phyloP scores from a whole-genome alignment of 2,329 filamentous ascomycete genomes.

The Colletotrichum eleusines region DNA sequence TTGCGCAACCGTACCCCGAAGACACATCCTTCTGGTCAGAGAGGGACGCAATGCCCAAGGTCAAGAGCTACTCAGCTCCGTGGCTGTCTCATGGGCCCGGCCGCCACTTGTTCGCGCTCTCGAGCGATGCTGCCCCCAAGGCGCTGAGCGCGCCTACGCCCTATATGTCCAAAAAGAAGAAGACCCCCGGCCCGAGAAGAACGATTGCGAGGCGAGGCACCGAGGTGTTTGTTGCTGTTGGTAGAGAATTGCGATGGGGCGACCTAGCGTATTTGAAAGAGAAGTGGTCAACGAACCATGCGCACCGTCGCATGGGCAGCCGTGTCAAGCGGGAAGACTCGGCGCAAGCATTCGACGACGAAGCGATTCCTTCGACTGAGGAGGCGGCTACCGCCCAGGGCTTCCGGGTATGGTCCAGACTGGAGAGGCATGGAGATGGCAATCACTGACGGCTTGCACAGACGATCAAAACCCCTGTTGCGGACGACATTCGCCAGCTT shows the following conservation, averaged over 20 bases:
- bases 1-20: not conserved
- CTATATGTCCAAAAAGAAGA: conserved; percentile 58
- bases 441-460: conserved; percentile 50
- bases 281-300: conserved; percentile 51
- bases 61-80: conserved; percentile 85
- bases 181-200: conserved; percentile 63
- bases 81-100: conserved; percentile 88
- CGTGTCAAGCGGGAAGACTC: conserved; percentile 65
- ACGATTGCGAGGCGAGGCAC: conserved; percentile 86
- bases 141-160: conserved; percentile 49
- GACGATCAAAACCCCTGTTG: conserved; percentile 82
- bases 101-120: conserved; percentile 78
- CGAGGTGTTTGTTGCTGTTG: conserved; percentile 89
- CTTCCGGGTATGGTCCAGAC: conserved; percentile 59
- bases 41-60: conserved; percentile 77
- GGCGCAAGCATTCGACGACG: conserved; percentile 52
- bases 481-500: conserved; percentile 86
- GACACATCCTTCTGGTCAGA: not conserved
- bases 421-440: not conserved
- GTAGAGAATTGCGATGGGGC: conserved; percentile 92
- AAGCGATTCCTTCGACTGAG: conserved; percentile 46
- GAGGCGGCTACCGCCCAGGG: conserved; percentile 52
- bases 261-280: conserved; percentile 86
- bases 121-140: conserved; percentile 50
- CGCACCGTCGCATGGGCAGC: conserved; percentile 49